These are phyloP conservation scores for Cylindrotheca fusiformis DNA, from an alignment of 108 stramenopile genomes.

Conservation along the genomic window DNA sequence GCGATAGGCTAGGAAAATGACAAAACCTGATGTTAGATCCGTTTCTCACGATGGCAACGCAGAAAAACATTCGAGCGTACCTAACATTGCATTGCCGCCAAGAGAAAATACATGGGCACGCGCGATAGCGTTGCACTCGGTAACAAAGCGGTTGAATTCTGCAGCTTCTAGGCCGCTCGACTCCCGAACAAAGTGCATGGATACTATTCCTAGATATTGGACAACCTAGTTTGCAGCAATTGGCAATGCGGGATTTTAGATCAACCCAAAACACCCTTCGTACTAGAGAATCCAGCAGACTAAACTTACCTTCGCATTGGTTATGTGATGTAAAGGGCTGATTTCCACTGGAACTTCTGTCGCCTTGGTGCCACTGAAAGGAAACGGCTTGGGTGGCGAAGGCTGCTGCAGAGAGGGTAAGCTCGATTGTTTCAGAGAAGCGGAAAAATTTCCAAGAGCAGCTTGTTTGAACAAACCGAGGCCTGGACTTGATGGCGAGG, in stretches of 20 bases:
- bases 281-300: too few species aligned
- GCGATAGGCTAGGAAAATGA: conserved; percentile 47
- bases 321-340: conserved; percentile 69
- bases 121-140: conserved; percentile 89
- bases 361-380: conserved; percentile 30
- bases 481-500: conserved; percentile 10
- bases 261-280: too few species aligned
- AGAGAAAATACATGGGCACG: conserved; percentile 85
- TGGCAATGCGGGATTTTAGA: neutral
- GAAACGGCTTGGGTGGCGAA: neutral
- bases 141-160: conserved; percentile 84
- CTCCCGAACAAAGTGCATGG: conserved; percentile 92
- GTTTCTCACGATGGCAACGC: neutral
- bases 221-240: conserved; percentile 31
- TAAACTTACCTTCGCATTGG: conserved; percentile 37
- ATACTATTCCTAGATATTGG: conserved; percentile 78
- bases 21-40: neutral
- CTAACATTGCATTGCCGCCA: conserved; percentile 91
- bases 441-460: conserved; percentile 5
- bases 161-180: conserved; percentile 78
- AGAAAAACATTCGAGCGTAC: conserved; percentile 11
- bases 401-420: conserved; percentile 27
- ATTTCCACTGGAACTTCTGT: conserved; percentile 75
- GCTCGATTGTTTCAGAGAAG: too few species aligned
- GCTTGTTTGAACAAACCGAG: conserved; percentile 10